A percentile compares a stretch with the other conserved stretches of the same genome.
These are phyloP conservation scores for Penicillium diatomitis DNA, from an alignment of 495 filamentous ascomycete genomes.

Conservation along the genomic window DNA sequence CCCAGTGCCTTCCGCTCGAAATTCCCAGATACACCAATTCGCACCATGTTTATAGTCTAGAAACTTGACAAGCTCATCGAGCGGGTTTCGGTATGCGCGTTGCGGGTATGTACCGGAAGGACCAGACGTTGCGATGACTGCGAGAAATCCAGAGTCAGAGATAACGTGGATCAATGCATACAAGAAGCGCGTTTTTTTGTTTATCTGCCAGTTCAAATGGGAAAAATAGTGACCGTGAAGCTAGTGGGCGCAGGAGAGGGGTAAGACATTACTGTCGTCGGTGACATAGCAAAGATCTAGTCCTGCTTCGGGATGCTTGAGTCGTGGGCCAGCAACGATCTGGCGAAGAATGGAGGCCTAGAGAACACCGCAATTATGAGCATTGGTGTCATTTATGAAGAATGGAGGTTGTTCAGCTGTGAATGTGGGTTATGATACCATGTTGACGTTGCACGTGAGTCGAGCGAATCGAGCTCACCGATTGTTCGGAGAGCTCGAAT, in stretches of 20 bases:
- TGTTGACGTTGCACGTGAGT: too few relatives aligned
- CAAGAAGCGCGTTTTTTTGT: too few relatives aligned
- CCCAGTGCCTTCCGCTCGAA: slow-evolving; percentile 90
- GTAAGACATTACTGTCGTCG: slow-evolving; percentile 46
- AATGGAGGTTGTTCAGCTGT: too few relatives aligned
- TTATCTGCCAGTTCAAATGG: not conserved
- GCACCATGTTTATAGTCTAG: slow-evolving; percentile 74
- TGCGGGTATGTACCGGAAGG: slow-evolving; percentile 82
- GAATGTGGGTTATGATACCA: too few relatives aligned
- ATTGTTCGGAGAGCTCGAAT: too few relatives aligned
- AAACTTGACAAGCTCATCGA: slow-evolving; percentile 73
- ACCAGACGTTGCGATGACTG: slow-evolving; percentile 70
- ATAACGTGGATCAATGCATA: too few relatives aligned
- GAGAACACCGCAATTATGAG: not conserved
- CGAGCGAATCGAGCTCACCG: too few relatives aligned
- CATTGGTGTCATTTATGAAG: too few relatives aligned
- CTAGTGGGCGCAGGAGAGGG: not conserved
- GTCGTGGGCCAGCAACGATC: slow-evolving; percentile 71
- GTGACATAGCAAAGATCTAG: slow-evolving; percentile 96
- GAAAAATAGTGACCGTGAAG: not conserved
- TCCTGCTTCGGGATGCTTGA: slow-evolving; percentile 73
- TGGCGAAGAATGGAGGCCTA: slow-evolving; percentile 61
- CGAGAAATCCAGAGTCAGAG: not conserved
- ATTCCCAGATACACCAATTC: slow-evolving; percentile 94
- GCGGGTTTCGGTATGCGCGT: slow-evolving; percentile 85